Conservation (phyloP, 495 filamentous ascomycete genomes). For the Podospora pseudoanserina region DNA sequence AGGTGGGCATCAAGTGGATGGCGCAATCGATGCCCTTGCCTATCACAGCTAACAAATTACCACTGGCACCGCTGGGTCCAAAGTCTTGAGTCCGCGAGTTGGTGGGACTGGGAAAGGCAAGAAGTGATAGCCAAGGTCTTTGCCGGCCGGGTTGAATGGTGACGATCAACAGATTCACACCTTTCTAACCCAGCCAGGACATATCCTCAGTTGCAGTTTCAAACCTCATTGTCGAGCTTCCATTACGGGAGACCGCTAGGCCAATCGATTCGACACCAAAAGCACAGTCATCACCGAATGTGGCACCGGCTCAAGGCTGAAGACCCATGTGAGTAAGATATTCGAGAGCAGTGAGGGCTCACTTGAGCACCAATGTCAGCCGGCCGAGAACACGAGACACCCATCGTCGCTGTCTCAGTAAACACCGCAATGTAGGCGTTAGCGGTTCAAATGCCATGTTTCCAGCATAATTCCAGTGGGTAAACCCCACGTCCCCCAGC, state of each 20-base stretch:
- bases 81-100: neutral
- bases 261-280: neutral
- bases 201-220: neutral
- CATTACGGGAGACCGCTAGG: too few relatives aligned
- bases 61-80: too few relatives aligned
- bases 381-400: neutral
- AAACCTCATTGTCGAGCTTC: neutral
- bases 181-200: neutral
- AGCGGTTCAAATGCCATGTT: neutral
- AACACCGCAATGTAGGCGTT: neutral
- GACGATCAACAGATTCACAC: neutral
- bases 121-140: neutral
- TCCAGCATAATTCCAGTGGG: neutral
- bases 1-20: slow-evolving; percentile 22
- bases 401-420: neutral
- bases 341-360: neutral
- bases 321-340: neutral
- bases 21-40: slow-evolving; percentile 31
- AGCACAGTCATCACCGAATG: neutral
- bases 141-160: neutral
- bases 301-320: too few relatives aligned
- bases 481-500: neutral
- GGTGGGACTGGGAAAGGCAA: slow-evolving; percentile 13
- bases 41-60: slow-evolving; percentile 20
- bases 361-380: neutral